Conservation (phyloP, 352 stramenopile species). For the Pythium aristosporum region DNA sequence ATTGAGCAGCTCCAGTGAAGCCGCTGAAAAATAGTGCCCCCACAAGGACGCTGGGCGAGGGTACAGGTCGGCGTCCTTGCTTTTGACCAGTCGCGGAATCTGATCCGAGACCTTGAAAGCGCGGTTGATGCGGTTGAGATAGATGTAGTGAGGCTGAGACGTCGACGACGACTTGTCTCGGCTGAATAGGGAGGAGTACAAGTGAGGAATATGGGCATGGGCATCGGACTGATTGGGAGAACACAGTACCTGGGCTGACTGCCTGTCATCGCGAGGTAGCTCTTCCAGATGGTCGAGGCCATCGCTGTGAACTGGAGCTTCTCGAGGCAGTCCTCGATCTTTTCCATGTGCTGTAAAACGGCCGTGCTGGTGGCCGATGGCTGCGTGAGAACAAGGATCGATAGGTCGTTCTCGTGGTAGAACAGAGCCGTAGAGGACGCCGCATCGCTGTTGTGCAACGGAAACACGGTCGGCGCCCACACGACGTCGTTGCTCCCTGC, state of each 20-base stretch:
- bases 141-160: slow-evolving; percentile 42
- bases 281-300: slow-evolving; percentile 11
- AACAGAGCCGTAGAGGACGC: slow-evolving; percentile 23
- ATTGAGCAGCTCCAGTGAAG: slow-evolving; percentile 40
- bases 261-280: slow-evolving; percentile 10
- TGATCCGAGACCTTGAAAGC: slow-evolving; percentile 45
- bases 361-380: background rate
- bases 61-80: slow-evolving; percentile 49
- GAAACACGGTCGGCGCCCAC: slow-evolving; percentile 47
- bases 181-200: background rate
- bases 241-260: slow-evolving; percentile 9
- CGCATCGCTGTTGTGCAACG: slow-evolving; percentile 1
- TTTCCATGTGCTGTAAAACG: slow-evolving; percentile 14
- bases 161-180: slow-evolving; percentile 7
- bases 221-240: background rate
- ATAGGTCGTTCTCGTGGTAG: slow-evolving; percentile 57
- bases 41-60: slow-evolving; percentile 44
- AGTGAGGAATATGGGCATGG: background rate
- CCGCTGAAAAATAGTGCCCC: slow-evolving; percentile 45
- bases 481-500: slow-evolving; percentile 31
- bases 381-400: slow-evolving; percentile 40
- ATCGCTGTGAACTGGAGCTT: slow-evolving; percentile 13
- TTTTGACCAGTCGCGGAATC: slow-evolving; percentile 53
- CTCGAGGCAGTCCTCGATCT: slow-evolving; percentile 18
- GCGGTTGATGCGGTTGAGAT: slow-evolving; percentile 56